phyloP scores from a whole-genome alignment of 768 basidiomycete species.

The Xerocomellus intermedius region DNA sequence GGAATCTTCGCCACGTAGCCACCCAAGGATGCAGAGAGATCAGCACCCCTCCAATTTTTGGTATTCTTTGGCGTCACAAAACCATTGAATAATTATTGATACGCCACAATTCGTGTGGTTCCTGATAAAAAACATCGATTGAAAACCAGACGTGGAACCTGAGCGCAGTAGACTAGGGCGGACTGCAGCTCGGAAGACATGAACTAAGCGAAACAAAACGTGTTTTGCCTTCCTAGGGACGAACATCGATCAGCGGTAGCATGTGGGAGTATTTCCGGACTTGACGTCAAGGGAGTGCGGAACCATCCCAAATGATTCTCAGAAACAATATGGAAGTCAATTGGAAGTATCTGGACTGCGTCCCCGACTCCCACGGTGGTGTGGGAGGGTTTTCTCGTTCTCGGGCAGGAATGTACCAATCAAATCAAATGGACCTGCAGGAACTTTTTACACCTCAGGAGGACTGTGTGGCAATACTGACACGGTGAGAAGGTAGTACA shows the following conservation, averaged over 20 bases:
- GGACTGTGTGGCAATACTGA: no score
- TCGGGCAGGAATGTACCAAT: no score
- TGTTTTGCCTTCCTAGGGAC: slow-evolving; percentile 1
- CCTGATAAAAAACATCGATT: neutral
- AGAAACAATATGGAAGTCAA: neutral
- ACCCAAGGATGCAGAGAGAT: slow-evolving; percentile 14
- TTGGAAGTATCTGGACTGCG: neutral
- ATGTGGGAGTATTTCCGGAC: no score
- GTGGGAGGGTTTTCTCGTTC: no score
- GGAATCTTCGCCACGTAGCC: neutral
- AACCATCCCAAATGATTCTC: neutral
- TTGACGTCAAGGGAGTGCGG: no score
- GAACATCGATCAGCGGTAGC: neutral
- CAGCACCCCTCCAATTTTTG: slow-evolving; percentile 13
- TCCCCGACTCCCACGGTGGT: no score
- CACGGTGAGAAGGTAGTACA: no score
- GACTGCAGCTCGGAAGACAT: no score
- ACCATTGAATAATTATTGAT: neutral
- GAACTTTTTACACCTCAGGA: no score
- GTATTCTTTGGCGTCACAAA: neutral
- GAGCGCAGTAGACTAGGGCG: no score
- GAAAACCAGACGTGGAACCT: no score
- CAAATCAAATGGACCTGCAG: no score
- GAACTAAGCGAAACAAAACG: slow-evolving; percentile 2
- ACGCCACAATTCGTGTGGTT: neutral